Conservation (phyloP, 768 basidiomycete genomes). For the Cantharellus anzutake region DNA sequence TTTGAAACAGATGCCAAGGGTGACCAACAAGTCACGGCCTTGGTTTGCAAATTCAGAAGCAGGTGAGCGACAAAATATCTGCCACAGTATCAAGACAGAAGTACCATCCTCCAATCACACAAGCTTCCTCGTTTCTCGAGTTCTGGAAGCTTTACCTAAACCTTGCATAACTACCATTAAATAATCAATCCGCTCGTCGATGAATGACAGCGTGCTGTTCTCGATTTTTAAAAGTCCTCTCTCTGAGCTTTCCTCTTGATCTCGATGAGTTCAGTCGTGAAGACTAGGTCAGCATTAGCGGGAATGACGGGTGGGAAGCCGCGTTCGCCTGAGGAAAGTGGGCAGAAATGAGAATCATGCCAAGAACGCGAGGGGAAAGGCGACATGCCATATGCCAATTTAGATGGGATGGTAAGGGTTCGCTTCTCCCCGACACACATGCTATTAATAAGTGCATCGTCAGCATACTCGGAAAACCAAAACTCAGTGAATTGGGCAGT, state of each 20-base stretch:
- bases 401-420: conserved; percentile 65
- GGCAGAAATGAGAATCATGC: background rate
- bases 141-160: no score
- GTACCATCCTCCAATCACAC: no score
- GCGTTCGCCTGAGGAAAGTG: conserved; percentile 32
- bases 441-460: conserved; percentile 13
- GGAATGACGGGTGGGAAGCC: conserved; percentile 69
- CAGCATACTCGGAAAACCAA: background rate
- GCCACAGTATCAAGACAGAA: no score
- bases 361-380: background rate
- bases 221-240: background rate
- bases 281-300: conserved; percentile 57
- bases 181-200: no score
- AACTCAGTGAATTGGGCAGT: background rate
- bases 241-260: conserved; percentile 21
- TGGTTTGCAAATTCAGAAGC: no score
- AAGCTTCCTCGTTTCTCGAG: no score
- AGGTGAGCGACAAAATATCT: no score
- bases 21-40: no score
- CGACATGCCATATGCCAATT: conserved; percentile 60
- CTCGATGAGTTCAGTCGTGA: conserved; percentile 67
- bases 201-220: no score
- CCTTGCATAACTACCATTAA: no score
- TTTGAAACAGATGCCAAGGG: no score
- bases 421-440: conserved; percentile 86